Base-by-base conservation (phyloP, 495 filamentous ascomycete species). In the Trichoderma erinaceum region DNA sequence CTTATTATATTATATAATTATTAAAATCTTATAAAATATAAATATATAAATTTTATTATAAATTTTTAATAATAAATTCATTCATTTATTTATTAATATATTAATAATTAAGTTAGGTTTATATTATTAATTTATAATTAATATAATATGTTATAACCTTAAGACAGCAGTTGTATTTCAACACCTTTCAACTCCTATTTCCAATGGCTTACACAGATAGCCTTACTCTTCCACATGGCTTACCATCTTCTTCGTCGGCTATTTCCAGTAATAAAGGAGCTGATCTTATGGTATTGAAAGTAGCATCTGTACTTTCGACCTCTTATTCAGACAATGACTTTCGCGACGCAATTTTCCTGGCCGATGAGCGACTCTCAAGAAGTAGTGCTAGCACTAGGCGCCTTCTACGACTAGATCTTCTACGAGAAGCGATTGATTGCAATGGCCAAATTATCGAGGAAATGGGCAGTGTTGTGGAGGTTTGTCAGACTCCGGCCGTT, bases 261-360 rank as follows among this genome's bases (percentile, higher is more conserved):
- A 18, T 12, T 61, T 11, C 52, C 8, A 61, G 23, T 32, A 13
- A 3, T 2, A 71, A 91, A 86, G 77, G 88, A 89, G 3, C 78
- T 94, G 64, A 88, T 89, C 56, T 61, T 27, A 61, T 66, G 41
- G 43, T 66, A 0, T 79, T 83, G 18, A 90, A 94, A 75, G 81
- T 97, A 69, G 90, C 91, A 18, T 89, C 84, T 64, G 90, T 97
- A 21, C 87, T 98, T 43, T 97, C 95, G 16, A 87, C 91, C 4
- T 97, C 94, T 0, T 98, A 97, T 78, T 89, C 91, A 41, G 95
- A 98, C 76, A 85, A 90, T 3, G 94, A 97, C 69, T 96, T 97
- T 69, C 87, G 92, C 66, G 90, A 96, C 80, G 89, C 92, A 43
- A 82, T 99, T 41, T 81, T 83, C 65, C 86, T 91, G 0, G 80